Conservation (phyloP, 495 filamentous ascomycete genomes). For the Neurospora hispaniola region DNA sequence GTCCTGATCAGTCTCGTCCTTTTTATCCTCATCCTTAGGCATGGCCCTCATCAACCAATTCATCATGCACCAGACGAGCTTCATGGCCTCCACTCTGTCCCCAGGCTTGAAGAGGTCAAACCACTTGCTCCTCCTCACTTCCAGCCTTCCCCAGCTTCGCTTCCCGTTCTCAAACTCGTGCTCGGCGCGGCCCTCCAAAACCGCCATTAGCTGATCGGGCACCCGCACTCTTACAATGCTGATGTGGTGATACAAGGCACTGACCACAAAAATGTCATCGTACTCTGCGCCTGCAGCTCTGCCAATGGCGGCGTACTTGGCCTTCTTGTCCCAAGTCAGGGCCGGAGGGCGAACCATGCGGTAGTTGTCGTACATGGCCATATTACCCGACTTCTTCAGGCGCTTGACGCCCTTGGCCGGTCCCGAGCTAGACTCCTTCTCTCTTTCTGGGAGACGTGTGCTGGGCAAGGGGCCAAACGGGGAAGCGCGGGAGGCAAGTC, state of each 20-base stretch:
- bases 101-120: conserved; percentile 60
- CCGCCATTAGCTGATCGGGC: conserved; percentile 52
- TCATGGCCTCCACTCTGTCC: conserved; percentile 60
- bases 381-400: conserved; percentile 35
- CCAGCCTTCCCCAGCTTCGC: conserved; percentile 42
- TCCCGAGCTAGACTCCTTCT: background rate
- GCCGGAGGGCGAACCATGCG: conserved; percentile 51
- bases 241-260: conserved; percentile 73
- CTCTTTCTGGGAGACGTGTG: background rate
- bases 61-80: conserved; percentile 68
- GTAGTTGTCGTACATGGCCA: conserved; percentile 45
- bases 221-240: conserved; percentile 64
- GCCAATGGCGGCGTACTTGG: conserved; percentile 63
- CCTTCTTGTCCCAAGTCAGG: conserved; percentile 67
- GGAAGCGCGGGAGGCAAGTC: conserved; percentile 1
- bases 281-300: conserved; percentile 33
- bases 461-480: background rate
- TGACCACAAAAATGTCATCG: conserved; percentile 72
- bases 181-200: conserved; percentile 28
- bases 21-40: conserved; percentile 15
- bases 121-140: conserved; percentile 64
- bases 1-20: background rate
- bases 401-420: conserved; percentile 35
- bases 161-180: conserved; percentile 5
- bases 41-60: conserved; percentile 50